Evolutionary conservation across 106 monocot genomes (phyloP).

Genomic region (Dendrobium huoshanense): DNA sequence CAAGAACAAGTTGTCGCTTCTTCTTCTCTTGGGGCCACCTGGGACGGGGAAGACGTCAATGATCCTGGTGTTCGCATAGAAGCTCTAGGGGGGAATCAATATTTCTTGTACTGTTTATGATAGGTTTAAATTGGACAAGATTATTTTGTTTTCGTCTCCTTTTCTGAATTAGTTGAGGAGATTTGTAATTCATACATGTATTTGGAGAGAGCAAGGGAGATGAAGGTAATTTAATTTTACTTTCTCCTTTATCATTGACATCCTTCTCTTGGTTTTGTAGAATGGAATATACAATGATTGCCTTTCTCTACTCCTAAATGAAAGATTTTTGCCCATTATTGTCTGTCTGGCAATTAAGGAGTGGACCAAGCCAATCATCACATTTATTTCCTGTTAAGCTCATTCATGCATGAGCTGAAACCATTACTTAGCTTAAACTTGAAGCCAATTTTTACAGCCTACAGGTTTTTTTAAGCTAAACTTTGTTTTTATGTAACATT

Average conservation of each 20-base stretch:
- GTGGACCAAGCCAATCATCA: background rate
- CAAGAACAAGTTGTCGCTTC: constrained; percentile 81
- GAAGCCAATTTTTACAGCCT: no score
- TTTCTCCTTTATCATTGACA: background rate
- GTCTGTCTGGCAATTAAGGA: background rate
- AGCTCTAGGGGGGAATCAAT: constrained; percentile 57
- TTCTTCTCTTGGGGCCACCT: constrained; percentile 93
- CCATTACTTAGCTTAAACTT: no score
- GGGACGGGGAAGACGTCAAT: constrained; percentile 98
- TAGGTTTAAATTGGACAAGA: background rate
- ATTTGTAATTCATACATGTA: background rate
- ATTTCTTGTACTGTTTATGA: background rate
- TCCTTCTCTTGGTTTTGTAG: background rate
- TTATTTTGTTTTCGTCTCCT: background rate
- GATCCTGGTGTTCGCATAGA: constrained; percentile 85
- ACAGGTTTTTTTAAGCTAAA: no score
- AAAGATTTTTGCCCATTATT: background rate
- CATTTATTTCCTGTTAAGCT: no score
- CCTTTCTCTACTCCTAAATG: background rate
- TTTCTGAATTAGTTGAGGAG: background rate
- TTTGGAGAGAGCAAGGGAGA: background rate
- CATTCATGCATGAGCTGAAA: no score
- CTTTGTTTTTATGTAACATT: no score
- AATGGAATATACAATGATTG: background rate
- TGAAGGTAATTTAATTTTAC: background rate